Evolutionary conservation across 1,139 yeast species (phyloP).

Genomic region (Maudiozyma humilis): DNA sequence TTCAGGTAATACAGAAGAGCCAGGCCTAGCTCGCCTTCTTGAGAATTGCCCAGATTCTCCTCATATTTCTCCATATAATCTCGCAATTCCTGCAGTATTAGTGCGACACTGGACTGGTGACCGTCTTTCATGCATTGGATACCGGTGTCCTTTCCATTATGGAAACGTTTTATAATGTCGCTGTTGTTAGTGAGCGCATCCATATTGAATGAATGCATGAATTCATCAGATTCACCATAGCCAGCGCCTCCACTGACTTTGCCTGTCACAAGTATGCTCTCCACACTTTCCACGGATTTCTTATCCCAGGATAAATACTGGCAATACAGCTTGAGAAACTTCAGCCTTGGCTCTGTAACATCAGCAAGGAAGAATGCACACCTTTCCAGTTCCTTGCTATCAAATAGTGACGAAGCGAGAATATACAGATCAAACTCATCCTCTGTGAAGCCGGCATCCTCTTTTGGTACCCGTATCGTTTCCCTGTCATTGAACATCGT

Average conservation of each 20-base stretch:
- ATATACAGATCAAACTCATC: slow-evolving; percentile 41
- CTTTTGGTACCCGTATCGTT: slow-evolving; percentile 2
- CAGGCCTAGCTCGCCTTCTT: slow-evolving; percentile 27
- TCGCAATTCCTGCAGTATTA: slow-evolving; percentile 37
- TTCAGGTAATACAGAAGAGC: slow-evolving; percentile 56
- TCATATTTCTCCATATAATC: slow-evolving; percentile 29
- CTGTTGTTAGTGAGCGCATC: no score
- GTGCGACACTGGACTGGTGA: slow-evolving; percentile 19
- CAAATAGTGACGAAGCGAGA: slow-evolving; percentile 69
- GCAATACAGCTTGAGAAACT: slow-evolving; percentile 63
- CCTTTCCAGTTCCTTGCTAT: slow-evolving; percentile 78
- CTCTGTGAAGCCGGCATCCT: slow-evolving; percentile 15
- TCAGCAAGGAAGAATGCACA: slow-evolving; percentile 53
- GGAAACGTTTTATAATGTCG: no score
- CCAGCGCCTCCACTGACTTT: no score
- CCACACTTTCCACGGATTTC: slow-evolving; percentile 62
- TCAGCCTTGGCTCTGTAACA: slow-evolving; percentile 46
- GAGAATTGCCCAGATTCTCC: slow-evolving; percentile 23
- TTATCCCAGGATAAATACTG: slow-evolving; percentile 67
- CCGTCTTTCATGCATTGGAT: slow-evolving; percentile 17
- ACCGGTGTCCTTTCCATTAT: slow-evolving; percentile 4
- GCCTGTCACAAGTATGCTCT: slow-evolving; percentile 43
- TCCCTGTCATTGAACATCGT: slow-evolving; percentile 3
- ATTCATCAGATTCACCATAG: no score
- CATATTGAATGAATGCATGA: no score